Conservation (phyloP, 1,139 yeast species). For the Pichiaceae sp. region DNA sequence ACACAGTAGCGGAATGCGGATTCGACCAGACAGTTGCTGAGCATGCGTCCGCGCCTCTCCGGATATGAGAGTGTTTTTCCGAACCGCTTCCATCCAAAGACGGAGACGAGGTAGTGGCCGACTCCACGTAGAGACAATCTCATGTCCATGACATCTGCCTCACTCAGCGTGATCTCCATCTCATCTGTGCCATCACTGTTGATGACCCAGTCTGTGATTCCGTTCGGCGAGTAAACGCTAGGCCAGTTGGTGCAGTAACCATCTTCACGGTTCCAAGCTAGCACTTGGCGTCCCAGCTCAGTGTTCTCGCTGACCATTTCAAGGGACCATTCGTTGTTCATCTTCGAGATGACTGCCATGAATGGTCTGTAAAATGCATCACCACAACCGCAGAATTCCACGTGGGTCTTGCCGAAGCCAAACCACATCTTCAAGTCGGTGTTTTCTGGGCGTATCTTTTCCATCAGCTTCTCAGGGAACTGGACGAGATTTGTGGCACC, state of each 20-base stretch:
- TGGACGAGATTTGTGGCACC: slow-evolving; percentile 43
- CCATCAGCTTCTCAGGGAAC: slow-evolving; percentile 26
- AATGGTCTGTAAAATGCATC: slow-evolving; percentile 40
- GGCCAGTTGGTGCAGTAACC: slow-evolving; percentile 26
- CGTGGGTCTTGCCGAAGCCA: slow-evolving; percentile 42
- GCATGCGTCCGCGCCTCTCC: background rate
- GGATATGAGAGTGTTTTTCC: background rate
- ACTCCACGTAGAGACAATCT: background rate
- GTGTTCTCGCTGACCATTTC: slow-evolving; percentile 33
- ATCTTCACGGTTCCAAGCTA: slow-evolving; percentile 24
- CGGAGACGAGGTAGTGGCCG: background rate
- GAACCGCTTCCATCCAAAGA: background rate
- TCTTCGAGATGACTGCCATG: slow-evolving; percentile 33
- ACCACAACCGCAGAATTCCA: slow-evolving; percentile 42
- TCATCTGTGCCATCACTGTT: slow-evolving; percentile 25
- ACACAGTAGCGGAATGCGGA: background rate
- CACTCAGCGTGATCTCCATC: slow-evolving; percentile 37
- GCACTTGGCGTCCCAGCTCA: slow-evolving; percentile 27
- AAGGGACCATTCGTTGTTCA: slow-evolving; percentile 30
- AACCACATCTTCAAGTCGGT: slow-evolving; percentile 27
- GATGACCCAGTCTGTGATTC: slow-evolving; percentile 40
- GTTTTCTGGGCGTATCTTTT: background rate
- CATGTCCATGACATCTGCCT: slow-evolving; percentile 26
- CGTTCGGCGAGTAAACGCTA: slow-evolving; percentile 36
- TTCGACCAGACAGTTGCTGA: background rate